phyloP scores from a whole-genome alignment of 495 filamentous ascomycete genomes.

The Beverwykella pulmonaria region DNA sequence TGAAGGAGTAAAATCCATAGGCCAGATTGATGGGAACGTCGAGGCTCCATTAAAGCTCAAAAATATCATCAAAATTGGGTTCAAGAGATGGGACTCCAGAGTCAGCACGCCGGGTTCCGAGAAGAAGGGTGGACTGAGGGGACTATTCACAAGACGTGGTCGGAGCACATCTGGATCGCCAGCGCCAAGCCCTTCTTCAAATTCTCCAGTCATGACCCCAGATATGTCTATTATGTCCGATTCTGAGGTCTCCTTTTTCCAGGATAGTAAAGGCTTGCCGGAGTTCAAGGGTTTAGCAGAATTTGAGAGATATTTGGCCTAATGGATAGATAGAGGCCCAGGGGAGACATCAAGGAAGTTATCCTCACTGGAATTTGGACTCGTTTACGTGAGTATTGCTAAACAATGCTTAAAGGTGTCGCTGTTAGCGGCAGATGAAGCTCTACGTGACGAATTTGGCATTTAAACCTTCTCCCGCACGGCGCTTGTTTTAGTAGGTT shows the following conservation, averaged over 20 bases:
- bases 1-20: not conserved
- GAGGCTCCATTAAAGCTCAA: not conserved
- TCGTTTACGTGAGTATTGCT: too few relatives aligned
- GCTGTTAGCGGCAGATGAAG: too few relatives aligned
- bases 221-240: too few relatives aligned
- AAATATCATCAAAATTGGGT: not conserved
- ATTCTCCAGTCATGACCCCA: not conserved
- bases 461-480: too few relatives aligned
- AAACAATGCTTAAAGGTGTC: too few relatives aligned
- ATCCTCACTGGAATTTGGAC: too few relatives aligned
- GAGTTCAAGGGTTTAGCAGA: not conserved
- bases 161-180: not conserved
- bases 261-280: not conserved
- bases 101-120: not conserved
- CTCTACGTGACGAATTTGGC: too few relatives aligned
- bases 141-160: not conserved
- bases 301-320: constrained; percentile 1
- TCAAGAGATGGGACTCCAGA: not conserved
- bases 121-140: not conserved
- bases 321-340: too few relatives aligned
- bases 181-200: not conserved
- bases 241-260: not conserved
- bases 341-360: too few relatives aligned
- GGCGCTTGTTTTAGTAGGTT: too few relatives aligned
- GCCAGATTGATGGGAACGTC: constrained; percentile 1